These are phyloP conservation scores for Allium cepa DNA, from an alignment of 106 monocot species.

Conservation along the genomic window DNA sequence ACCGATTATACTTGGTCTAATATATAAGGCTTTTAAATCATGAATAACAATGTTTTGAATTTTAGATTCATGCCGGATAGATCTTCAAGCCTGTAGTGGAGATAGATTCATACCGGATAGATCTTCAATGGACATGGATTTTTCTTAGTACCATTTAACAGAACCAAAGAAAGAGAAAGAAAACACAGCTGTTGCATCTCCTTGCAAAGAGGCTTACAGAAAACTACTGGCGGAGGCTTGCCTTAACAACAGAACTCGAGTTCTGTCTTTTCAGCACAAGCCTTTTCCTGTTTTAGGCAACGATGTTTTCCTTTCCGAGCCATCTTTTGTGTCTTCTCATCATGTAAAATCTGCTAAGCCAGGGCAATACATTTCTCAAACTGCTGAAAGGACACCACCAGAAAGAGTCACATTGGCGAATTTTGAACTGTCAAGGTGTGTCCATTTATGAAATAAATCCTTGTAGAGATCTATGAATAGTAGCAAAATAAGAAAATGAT, in stretches of 20 bases:
- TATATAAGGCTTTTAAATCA: no score
- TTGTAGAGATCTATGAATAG: constrained; percentile 54
- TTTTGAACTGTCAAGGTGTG: constrained; percentile 34
- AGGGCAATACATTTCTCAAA: no score
- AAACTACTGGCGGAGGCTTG: neutral
- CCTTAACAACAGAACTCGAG: neutral
- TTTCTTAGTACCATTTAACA: neutral
- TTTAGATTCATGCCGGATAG: no score
- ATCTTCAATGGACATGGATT: neutral
- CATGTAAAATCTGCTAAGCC: no score
- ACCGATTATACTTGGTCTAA: no score
- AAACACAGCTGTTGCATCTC: neutral
- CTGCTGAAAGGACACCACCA: constrained; percentile 38
- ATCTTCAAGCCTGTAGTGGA: no score
- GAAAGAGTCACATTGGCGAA: constrained; percentile 66
- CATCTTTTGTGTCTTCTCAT: no score
- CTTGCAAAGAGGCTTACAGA: neutral
- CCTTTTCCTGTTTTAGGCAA: no score
- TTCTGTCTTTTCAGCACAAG: no score
- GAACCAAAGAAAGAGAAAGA: neutral
- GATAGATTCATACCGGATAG: neutral
- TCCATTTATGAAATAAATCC: constrained; percentile 58
- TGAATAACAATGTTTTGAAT: no score
- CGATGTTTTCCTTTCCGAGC: no score
- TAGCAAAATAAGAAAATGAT: neutral